Conservation (phyloP, 495 filamentous ascomycete genomes). For the Aspergillus homomorphus region DNA sequence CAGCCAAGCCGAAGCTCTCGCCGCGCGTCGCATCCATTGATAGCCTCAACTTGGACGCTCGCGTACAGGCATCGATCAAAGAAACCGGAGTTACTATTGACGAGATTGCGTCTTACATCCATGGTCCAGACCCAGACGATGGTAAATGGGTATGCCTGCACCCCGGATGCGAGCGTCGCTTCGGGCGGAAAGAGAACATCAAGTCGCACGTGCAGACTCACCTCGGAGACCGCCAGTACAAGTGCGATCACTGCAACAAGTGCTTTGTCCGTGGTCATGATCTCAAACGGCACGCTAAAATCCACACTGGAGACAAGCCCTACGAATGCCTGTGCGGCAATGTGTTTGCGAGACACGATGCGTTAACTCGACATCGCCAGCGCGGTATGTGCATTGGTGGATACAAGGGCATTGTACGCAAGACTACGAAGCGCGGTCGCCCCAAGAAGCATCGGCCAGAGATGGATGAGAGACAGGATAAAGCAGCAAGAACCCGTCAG, state of each 20-base stretch:
- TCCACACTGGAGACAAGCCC: constrained; percentile 89
- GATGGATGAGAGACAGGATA: constrained; percentile 64
- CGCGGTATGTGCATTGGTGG: constrained; percentile 92
- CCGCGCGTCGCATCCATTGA: constrained; percentile 39
- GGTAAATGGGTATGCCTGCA: constrained; percentile 83
- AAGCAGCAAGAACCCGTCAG: constrained; percentile 52
- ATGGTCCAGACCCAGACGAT: constrained; percentile 68
- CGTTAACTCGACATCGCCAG: constrained; percentile 88
- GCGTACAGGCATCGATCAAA: constrained; percentile 51
- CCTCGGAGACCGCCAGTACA: constrained; percentile 89
- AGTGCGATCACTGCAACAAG: constrained; percentile 84
- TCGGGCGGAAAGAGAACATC: constrained; percentile 95
- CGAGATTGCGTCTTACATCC: constrained; percentile 81
- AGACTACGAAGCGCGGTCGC: constrained; percentile 62
- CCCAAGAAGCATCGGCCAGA: constrained; percentile 63
- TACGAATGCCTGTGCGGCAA: constrained; percentile 89
- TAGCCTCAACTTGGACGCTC: constrained; percentile 46
- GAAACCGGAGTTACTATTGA: constrained; percentile 81
- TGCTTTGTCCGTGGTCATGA: constrained; percentile 97
- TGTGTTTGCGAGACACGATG: constrained; percentile 89
- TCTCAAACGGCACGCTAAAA: constrained; percentile 93
- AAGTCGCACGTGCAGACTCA: constrained; percentile 97
- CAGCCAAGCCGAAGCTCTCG: constrained; percentile 34
- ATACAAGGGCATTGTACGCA: constrained; percentile 77
- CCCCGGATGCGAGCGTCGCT: constrained; percentile 75